Percentiles rank a stretch among this genome's conserved stretches.
Evolutionary conservation across 2,329 filamentous ascomycete genomes (phyloP).

Genomic region (Malbranchea cinnamomea): DNA sequence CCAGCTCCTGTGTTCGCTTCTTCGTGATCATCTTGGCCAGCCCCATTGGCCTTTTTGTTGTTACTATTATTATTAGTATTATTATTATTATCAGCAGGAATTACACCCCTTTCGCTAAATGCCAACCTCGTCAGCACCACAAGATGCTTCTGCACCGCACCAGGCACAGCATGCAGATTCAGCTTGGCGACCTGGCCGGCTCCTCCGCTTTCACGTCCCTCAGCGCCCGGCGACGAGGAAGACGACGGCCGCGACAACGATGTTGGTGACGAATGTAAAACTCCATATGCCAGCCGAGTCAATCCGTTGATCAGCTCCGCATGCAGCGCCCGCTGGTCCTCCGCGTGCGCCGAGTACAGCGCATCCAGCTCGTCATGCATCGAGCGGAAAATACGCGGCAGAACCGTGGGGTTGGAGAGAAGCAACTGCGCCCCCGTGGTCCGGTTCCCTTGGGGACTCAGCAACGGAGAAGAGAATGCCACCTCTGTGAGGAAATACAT

Average conservation of each 20-base stretch:
- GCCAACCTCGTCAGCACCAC: constrained; percentile 70
- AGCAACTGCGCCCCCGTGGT: constrained; percentile 48
- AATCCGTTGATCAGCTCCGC: constrained; percentile 42
- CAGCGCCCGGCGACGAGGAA: no score
- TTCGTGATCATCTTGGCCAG: no score
- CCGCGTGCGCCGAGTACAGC: constrained; percentile 39
- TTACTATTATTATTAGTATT: no score
- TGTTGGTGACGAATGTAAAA: constrained; percentile 46
- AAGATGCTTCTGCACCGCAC: constrained; percentile 67
- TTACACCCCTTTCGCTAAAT: constrained; percentile 72
- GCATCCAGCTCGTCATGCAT: constrained; percentile 57
- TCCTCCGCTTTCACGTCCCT: no score
- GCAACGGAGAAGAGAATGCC: constrained; percentile 23
- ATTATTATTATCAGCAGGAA: no score
- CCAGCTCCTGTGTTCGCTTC: no score
- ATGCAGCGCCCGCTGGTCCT: constrained; percentile 32
- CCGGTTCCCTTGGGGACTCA: constrained; percentile 46
- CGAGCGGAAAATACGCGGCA: constrained; percentile 60
- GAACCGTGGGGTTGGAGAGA: constrained; percentile 50
- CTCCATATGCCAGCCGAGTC: constrained; percentile 45
- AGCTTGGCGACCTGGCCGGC: no score
- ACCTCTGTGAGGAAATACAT: constrained; percentile 29
- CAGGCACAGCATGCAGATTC: constrained; percentile 56
- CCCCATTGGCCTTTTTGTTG: no score
- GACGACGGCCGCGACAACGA: constrained; percentile 50